Evolutionary conservation across 345 rosid genomes (phyloP), one percentile per base, ranked within the genome.

Genomic region (Eucalyptus fibrosa): DNA sequence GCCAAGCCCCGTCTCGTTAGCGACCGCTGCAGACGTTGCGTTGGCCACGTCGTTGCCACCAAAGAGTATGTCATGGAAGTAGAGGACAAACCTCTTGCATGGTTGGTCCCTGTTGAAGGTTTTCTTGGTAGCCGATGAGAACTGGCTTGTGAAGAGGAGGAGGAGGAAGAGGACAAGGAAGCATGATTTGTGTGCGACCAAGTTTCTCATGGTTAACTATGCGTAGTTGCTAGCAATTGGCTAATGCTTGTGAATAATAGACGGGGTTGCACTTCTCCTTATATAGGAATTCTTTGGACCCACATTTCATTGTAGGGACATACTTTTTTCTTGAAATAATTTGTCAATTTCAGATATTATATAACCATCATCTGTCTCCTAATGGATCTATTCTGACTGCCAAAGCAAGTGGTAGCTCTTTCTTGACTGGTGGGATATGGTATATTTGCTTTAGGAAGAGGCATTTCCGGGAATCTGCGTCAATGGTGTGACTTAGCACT

Each of bases 61-160:
- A 88, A 92, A 94, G 83, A 94, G 92, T 87, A 92, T 93, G 88
- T 95, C 96, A 80, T 95, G 98, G 92, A 86, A 90, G 90, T 95
- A 94, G 87, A 96, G 94, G 4, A 93, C 89, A 67, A 97, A 88
- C 2, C 88, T 90, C 65, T 95, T 95, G 95, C 96, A 95, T 2
- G 98, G 96, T 34, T 94, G 92, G 62, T 55, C 26, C 65, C 60
- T 80, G 26, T 92, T 92, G 10, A 89, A 8, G 65, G 88, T 49
- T 49, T 89, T 90, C n/a, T 83, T 91, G 19, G 40, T 40, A 8
- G 94, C 90, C 88, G 62, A 93, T 7, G 92, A 6, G 89, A 88
- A 89, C 44, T 91, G 90, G 11, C 92, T 89, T 23, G 91, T 82
- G 9, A 91, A 87, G 7, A 93, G 55, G 88, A 87, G 86, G 86